Evolutionary conservation across 305 asterid genomes (phyloP).

Genomic region (Fraxinus velutina): DNA sequence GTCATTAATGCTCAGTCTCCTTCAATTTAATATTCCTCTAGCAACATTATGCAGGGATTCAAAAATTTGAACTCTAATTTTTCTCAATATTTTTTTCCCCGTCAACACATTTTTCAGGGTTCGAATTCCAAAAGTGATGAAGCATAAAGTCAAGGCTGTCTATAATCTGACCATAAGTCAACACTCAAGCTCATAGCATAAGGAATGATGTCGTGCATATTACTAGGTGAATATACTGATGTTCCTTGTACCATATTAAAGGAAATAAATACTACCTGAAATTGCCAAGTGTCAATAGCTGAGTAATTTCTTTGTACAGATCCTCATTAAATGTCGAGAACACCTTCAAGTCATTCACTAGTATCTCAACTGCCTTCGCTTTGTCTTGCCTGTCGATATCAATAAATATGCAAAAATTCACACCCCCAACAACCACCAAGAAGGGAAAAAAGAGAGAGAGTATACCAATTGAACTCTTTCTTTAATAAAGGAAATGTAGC

Average conservation of each 20-base stretch:
- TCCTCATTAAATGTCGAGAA: conserved; percentile 79
- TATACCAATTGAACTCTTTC: neutral
- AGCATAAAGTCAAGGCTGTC: neutral
- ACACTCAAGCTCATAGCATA: neutral
- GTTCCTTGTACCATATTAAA: conserved; percentile 18
- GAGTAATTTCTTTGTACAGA: conserved; percentile 74
- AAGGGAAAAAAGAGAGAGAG: neutral
- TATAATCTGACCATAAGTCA: neutral
- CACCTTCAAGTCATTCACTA: conserved; percentile 77
- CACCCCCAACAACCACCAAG: neutral
- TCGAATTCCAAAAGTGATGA: neutral
- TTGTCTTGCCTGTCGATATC: conserved; percentile 60
- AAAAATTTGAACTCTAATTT: neutral
- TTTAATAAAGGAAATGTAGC: neutral
- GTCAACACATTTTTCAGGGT: neutral
- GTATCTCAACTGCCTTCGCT: conserved; percentile 73
- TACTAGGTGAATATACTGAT: neutral
- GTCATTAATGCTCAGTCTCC: neutral
- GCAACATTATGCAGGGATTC: neutral
- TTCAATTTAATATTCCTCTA: neutral
- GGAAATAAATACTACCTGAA: conserved; percentile 54
- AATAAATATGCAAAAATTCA: neutral
- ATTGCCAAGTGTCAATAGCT: conserved; percentile 64
- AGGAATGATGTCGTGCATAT: conserved; percentile 13
- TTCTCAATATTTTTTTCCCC: neutral